These are phyloP conservation scores for Candida peoriensis DNA, from an alignment of 805 yeast species.

Conservation along the genomic window DNA sequence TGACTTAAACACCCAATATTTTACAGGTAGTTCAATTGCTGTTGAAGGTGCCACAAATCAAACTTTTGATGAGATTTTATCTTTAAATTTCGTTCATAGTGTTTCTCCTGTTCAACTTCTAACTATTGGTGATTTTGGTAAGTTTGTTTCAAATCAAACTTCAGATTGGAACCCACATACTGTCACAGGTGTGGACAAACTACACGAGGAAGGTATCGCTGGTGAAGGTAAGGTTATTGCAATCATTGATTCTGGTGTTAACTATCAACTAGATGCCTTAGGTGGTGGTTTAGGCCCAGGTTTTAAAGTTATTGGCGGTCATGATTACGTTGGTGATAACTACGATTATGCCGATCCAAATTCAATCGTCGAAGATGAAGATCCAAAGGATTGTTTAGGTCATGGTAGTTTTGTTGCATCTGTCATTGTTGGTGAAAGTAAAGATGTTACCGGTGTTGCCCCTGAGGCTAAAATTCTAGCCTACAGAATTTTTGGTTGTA, in stretches of 20 bases:
- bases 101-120: constrained; percentile 1
- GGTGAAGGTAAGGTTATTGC: constrained; percentile 8
- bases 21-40: constrained; percentile 1
- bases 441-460: constrained; percentile 11
- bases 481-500: constrained; percentile 15
- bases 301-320: constrained; percentile 12
- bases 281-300: constrained; percentile 11
- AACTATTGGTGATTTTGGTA: not conserved
- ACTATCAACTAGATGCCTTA: constrained; percentile 6
- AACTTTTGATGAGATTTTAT: constrained; percentile 1
- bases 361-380: too few species aligned
- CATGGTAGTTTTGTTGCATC: constrained; percentile 19
- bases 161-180: constrained; percentile 9
- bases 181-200: constrained; percentile 5
- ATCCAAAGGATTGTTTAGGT: constrained; percentile 16
- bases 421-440: constrained; percentile 9
- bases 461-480: constrained; percentile 12
- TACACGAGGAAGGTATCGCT: constrained; percentile 4
- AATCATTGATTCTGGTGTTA: constrained; percentile 9
- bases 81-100: not conserved
- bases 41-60: not conserved
- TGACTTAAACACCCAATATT: not conserved
- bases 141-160: not conserved
- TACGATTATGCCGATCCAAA: constrained; percentile 7
- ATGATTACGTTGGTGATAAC: constrained; percentile 11